Conservation (phyloP, 73 alveolate genomes). For the Tetrahymena thermophila region DNA sequence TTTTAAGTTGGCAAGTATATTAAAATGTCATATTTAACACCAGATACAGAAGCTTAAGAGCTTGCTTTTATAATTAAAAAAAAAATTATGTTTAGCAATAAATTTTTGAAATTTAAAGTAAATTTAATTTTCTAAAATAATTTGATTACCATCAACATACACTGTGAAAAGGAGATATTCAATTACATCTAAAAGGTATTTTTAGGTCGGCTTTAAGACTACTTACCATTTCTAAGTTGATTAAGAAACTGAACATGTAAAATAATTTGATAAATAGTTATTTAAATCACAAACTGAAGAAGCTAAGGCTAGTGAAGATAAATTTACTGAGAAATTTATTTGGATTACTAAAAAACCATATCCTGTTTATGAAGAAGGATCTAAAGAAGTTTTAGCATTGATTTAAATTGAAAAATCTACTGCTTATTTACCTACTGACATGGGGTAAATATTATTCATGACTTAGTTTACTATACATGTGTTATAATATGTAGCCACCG, state of each 20-base stretch:
- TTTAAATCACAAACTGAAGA: neutral
- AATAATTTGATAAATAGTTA: neutral
- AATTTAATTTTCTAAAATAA: neutral
- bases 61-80: neutral
- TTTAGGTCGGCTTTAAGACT: neutral
- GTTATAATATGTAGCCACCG: neutral
- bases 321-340: neutral
- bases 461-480: neutral
- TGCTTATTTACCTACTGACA: neutral
- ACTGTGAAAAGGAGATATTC: neutral
- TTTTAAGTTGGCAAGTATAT: neutral
- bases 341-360: neutral
- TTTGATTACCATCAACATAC: neutral
- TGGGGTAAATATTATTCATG: neutral
- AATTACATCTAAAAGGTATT: neutral
- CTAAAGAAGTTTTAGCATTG: neutral
- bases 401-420: neutral
- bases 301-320: neutral
- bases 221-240: neutral
- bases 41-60: neutral
- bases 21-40: neutral
- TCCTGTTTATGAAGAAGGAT: neutral
- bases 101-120: neutral
- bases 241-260: neutral
- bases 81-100: neutral